Evolutionary conservation across 441 rosid genomes (phyloP).

Genomic region (Euphorbia schlechtendalii): DNA sequence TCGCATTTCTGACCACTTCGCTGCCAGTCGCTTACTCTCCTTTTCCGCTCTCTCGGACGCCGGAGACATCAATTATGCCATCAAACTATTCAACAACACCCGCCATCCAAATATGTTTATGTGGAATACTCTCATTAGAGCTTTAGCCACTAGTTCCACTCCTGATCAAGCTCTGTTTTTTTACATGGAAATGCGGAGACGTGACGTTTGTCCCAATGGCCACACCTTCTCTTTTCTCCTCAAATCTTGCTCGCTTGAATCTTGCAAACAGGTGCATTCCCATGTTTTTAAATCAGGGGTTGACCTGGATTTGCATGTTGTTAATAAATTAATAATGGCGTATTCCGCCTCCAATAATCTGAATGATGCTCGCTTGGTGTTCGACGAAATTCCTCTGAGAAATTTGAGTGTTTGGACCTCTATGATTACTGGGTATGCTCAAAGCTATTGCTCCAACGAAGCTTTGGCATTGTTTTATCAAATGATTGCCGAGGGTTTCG

Average conservation of each 20-base stretch:
- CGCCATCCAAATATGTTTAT: constrained; percentile 6
- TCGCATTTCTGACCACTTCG: constrained; percentile 12
- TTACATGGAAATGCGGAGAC: background rate
- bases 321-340: constrained; percentile 1
- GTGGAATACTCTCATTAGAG: constrained; percentile 15
- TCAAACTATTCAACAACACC: background rate
- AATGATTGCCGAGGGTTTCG: constrained; percentile 10
- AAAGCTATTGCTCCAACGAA: constrained; percentile 7
- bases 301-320: constrained; percentile 3
- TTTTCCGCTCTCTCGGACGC: constrained; percentile 3
- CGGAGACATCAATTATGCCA: constrained; percentile 4
- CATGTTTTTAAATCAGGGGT: constrained; percentile 7
- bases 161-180: background rate
- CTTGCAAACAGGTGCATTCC: constrained; percentile 10
- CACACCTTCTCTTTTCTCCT: constrained; percentile 7
- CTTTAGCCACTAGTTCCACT: background rate
- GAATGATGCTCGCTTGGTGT: background rate
- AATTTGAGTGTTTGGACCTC: constrained; percentile 12
- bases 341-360: background rate
- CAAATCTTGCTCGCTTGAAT: constrained; percentile 1
- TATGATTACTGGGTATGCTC: constrained; percentile 12
- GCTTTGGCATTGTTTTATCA: constrained; percentile 5
- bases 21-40: constrained; percentile 12
- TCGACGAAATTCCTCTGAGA: constrained; percentile 1
- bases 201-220: background rate